Evolutionary conservation across 805 yeast species (phyloP), one percentile per base, ranked within the genome.

Genomic region (Schwanniomyces vanrijiae): DNA sequence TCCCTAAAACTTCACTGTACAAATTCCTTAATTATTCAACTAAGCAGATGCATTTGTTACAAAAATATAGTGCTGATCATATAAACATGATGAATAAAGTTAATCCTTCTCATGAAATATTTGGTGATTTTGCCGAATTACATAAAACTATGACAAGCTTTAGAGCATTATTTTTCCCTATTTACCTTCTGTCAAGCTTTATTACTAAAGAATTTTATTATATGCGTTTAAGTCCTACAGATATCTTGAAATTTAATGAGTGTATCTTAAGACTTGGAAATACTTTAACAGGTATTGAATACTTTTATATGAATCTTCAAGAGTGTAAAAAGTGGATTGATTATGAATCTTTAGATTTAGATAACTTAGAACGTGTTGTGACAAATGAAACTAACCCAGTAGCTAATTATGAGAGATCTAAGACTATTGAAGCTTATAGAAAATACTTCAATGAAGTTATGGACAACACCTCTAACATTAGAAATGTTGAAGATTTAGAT

Each of bases 211-310:
- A 68, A 42, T 21, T 63, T 3, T 56, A 67, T 1, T 62, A 50
- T 43, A 61, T 67, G 7, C 49, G 71, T 42, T 53, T 68, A 24
- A 62, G 63, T 28, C 49, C 55, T 13, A 62, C 58, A 4, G 68
- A 65, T 38, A 48, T 62, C 3, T 60, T 57, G 10, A 60, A 61
- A 44, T 52, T 61, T 31, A 51, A 69, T 18, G 54, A 63, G 6
- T 42, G 48, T 21, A 39, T 63, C 24, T 61, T 60, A 39, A 56
- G 57, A 26, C 39, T 64, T 4, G 45, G 63, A 21, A 58, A 54
- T 37, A 46, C 55, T 8, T 51, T 56, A 4, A 56, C 66, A 7
- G 59, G 67, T 3, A 63, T 56, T 40, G 64, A 58, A 14, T 61
- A 58, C 45, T 63, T 58, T 45, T 66, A 66, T 45, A 58, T 56